A percentile compares a stretch with the other conserved stretches of the same genome.
phyloP scores from a whole-genome alignment of 225 moss, liverwort and hornwort species.

The Thuidium tamariscinum region DNA sequence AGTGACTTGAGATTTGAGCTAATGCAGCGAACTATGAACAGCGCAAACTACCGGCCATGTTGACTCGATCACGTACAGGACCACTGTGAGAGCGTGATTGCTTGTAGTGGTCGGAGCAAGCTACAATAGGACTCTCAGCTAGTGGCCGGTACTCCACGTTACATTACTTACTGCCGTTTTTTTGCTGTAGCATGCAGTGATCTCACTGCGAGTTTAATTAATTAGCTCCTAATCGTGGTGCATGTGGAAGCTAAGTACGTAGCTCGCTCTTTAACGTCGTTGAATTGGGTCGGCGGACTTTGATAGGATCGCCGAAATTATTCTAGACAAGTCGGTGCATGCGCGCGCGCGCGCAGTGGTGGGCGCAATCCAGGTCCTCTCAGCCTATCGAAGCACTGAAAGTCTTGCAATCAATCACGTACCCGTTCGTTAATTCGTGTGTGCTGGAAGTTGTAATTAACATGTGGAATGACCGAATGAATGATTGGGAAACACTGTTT shows the following conservation, averaged over 20 bases:
- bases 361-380: too few relatives aligned
- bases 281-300: not conserved
- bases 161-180: not conserved
- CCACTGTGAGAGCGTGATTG: not conserved
- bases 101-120: not conserved
- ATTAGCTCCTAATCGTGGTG: not conserved
- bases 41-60: not conserved
- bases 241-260: not conserved
- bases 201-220: not conserved
- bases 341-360: too few relatives aligned
- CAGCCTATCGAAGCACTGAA: too few relatives aligned
- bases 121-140: not conserved
- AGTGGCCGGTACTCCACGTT: not conserved
- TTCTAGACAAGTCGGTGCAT: not conserved
- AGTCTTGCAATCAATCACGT: not conserved
- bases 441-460: not conserved
- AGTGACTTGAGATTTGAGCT: not conserved
- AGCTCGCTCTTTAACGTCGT: not conserved
- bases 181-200: not conserved
- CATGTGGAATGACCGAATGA: too few relatives aligned
- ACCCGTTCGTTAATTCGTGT: not conserved
- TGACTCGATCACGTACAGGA: not conserved
- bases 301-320: not conserved
- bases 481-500: not conserved
- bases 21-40: not conserved